Percentiles rank a stretch among this genome's conserved stretches.
These are phyloP conservation scores for Eucalyptus viminalis DNA, from an alignment of 345 rosid genomes.

Conservation along the genomic window DNA sequence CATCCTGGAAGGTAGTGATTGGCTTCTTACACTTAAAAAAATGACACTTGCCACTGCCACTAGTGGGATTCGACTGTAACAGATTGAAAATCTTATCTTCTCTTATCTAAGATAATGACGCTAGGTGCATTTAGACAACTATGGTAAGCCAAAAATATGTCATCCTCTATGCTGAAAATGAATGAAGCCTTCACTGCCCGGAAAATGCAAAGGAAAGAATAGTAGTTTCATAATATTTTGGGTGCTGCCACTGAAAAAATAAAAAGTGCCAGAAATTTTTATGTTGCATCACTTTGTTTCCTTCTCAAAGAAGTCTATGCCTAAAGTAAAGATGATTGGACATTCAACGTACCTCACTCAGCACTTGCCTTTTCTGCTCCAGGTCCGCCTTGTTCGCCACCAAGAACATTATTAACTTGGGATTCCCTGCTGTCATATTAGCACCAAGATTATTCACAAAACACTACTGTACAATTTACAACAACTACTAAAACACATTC, in stretches of 20 bases:
- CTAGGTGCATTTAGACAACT: neutral
- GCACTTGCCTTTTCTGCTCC: constrained; percentile 55
- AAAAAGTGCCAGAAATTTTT: neutral
- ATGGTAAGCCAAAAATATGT: neutral
- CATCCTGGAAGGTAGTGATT: neutral
- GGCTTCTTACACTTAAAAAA: neutral
- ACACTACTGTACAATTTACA: neutral
- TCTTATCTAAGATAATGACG: neutral
- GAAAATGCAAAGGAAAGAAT: neutral
- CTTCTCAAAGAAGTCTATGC: neutral
- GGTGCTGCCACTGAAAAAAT: neutral
- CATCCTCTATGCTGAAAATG: neutral
- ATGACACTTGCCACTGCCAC: neutral
- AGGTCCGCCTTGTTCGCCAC: constrained; percentile 72
- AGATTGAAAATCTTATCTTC: neutral
- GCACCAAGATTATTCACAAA: neutral
- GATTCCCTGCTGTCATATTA: constrained; percentile 33
- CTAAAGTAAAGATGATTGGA: neutral
- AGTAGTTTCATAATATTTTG: neutral
- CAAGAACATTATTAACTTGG: constrained; percentile 51
- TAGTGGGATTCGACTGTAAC: neutral
- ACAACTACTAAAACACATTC: neutral
- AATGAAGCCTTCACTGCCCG: neutral
- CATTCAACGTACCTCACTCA: constrained; percentile 23
- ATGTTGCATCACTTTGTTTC: neutral